Conservation (phyloP, 257 asterid genomes). For the Nicotiana paniculata region DNA sequence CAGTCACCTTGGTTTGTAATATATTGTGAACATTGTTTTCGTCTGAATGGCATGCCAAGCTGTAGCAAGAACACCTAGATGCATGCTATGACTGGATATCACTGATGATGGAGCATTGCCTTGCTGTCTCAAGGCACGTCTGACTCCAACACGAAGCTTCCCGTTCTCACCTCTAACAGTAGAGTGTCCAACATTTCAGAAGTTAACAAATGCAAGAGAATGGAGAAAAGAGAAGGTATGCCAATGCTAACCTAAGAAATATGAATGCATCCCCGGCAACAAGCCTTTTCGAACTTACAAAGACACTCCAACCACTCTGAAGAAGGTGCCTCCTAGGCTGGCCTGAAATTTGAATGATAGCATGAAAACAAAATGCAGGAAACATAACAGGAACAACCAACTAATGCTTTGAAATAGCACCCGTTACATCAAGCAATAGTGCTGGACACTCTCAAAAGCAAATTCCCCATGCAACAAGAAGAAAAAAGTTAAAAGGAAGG, state of each 20-base stretch:
- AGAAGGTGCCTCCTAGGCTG: conserved; percentile 31
- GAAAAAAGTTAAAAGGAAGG: neutral
- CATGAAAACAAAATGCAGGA: neutral
- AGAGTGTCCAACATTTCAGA: neutral
- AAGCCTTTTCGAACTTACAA: conserved; percentile 24
- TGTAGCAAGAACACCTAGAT: conserved; percentile 83
- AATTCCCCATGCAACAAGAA: neutral
- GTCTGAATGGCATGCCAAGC: conserved; percentile 77
- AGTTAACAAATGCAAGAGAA: neutral
- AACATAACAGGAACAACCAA: neutral
- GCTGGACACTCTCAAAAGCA: neutral
- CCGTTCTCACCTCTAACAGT: conserved; percentile 60
- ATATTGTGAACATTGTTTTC: conserved; percentile 66
- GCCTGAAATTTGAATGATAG: conserved; percentile 12
- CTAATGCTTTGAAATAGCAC: neutral
- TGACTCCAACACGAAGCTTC: conserved; percentile 81
- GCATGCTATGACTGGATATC: conserved; percentile 88
- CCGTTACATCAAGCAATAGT: neutral
- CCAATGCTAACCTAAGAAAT: conserved; percentile 19
- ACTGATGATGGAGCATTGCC: conserved; percentile 76
- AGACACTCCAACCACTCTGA: conserved; percentile 28
- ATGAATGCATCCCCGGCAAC: conserved; percentile 28
- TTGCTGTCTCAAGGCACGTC: conserved; percentile 68
- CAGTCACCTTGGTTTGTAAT: conserved; percentile 69
- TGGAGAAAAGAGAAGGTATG: neutral